Percentiles rank a stretch among this genome's conserved stretches.
These are phyloP conservation scores for Gnomoniopsis smithogilvyi DNA, from an alignment of 2,329 filamentous ascomycete species.

Conservation along the genomic window DNA sequence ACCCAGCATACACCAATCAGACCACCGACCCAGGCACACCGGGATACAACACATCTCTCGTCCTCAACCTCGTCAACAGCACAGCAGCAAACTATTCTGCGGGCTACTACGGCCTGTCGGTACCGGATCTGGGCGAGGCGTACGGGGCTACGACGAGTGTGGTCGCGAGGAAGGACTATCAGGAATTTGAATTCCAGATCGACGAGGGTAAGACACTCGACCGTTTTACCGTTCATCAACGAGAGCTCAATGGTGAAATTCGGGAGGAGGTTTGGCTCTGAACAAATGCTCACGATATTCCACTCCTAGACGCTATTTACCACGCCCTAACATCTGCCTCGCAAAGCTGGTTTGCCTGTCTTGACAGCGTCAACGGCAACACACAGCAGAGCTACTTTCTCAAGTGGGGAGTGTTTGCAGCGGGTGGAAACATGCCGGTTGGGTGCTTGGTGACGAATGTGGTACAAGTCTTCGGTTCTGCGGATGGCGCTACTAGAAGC, in stretches of 20 bases:
- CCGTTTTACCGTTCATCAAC: not conserved
- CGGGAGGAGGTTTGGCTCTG: no score
- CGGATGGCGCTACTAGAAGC: not conserved
- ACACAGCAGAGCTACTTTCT: slow-evolving; percentile 3
- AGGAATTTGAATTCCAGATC: slow-evolving; percentile 9
- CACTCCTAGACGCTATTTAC: no score
- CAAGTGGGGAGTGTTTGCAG: slow-evolving; percentile 6
- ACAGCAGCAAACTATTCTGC: not conserved
- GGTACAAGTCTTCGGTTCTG: not conserved
- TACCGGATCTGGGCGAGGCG: not conserved
- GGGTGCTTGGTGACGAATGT: slow-evolving; percentile 4
- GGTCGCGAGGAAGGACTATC: not conserved
- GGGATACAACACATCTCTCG: not conserved
- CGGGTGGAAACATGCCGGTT: not conserved
- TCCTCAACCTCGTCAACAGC: slow-evolving; percentile 8
- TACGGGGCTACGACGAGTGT: not conserved
- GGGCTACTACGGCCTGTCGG: slow-evolving; percentile 2
- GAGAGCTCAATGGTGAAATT: no score
- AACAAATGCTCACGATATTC: no score
- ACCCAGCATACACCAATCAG: slow-evolving; percentile 8
- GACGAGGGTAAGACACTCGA: not conserved
- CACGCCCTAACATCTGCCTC: slow-evolving; percentile 5
- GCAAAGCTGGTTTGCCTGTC: slow-evolving; percentile 13
- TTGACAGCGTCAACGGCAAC: not conserved
- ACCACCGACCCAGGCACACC: not conserved